A percentile compares a stretch with the other conserved stretches of the same genome.
phyloP scores from a whole-genome alignment of 495 filamentous ascomycete species.

The Xylaria palmicola region DNA sequence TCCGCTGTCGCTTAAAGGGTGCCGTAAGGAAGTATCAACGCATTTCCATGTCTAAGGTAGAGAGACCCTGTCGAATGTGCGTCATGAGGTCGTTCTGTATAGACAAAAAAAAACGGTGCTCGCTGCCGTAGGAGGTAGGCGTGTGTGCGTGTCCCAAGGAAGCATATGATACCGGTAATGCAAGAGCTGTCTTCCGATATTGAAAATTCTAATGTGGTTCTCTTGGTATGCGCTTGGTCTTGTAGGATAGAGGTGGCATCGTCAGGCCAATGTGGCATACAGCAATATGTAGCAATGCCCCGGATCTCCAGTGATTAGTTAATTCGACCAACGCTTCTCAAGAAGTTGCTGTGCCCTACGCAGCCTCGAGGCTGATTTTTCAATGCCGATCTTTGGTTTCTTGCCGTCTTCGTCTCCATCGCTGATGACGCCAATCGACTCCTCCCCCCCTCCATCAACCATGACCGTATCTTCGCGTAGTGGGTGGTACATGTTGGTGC shows the following conservation, averaged over 20 bases:
- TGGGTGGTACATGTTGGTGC: constrained; percentile 13
- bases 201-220: no score
- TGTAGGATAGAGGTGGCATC: no score
- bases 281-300: no score
- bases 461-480: not conserved
- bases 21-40: not conserved
- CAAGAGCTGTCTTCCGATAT: not conserved
- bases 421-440: constrained; percentile 5
- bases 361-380: constrained; percentile 22
- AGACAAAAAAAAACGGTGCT: not conserved
- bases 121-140: not conserved
- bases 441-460: not conserved
- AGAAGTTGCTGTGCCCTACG: constrained; percentile 24
- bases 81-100: not conserved
- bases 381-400: constrained; percentile 21
- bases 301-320: no score
- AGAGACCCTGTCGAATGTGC: not conserved
- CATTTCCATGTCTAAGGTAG: not conserved
- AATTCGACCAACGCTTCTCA: not conserved
- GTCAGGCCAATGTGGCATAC: not conserved
- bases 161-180: no score
- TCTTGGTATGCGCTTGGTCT: no score
- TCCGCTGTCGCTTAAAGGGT: not conserved
- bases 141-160: no score
- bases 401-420: constrained; percentile 15